phyloP scores from a whole-genome alignment of 176 grass and related monocot genomes.

The Oryza glumipatula region DNA sequence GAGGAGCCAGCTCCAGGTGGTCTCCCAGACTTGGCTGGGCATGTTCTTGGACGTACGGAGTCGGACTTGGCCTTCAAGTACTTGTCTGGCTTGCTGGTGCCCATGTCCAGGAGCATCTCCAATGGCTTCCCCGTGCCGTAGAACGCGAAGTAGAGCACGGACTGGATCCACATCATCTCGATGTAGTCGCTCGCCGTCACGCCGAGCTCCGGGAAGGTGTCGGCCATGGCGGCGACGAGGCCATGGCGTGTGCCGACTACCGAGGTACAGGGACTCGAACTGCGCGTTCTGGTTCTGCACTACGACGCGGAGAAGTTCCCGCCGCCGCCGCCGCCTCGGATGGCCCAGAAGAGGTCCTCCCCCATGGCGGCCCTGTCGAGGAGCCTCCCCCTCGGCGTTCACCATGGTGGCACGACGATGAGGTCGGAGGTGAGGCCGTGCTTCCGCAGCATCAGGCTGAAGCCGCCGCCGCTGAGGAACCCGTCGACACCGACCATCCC shows the following conservation, averaged over 20 bases:
- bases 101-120: too few species aligned
- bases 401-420: conserved; percentile 49
- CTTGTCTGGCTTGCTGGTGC: too few species aligned
- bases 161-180: too few species aligned
- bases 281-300: conserved; percentile 43
- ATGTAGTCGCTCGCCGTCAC: too few species aligned
- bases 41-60: conserved; percentile 15
- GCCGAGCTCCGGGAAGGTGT: too few species aligned
- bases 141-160: too few species aligned
- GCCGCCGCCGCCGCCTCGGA: conserved; percentile 63
- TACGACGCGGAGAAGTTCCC: conserved; percentile 55
- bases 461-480: conserved; percentile 50
- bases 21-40: conserved; percentile 48
- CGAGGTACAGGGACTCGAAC: conserved; percentile 50
- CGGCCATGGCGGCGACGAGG: conserved; percentile 22
- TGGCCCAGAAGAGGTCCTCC: conserved; percentile 60
- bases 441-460: conserved; percentile 47
- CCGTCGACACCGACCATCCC: conserved; percentile 55
- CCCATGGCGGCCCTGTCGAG: conserved; percentile 57
- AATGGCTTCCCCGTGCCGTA: too few species aligned
- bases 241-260: conserved; percentile 1
- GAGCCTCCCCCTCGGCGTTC: conserved; percentile 44
- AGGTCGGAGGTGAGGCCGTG: conserved; percentile 51
- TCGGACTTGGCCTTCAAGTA: too few species aligned
- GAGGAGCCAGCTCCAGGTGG: conserved; percentile 42